Evolutionary conservation across 2,329 filamentous ascomycete genomes (phyloP).

Genomic region (Thelonectria rubi): DNA sequence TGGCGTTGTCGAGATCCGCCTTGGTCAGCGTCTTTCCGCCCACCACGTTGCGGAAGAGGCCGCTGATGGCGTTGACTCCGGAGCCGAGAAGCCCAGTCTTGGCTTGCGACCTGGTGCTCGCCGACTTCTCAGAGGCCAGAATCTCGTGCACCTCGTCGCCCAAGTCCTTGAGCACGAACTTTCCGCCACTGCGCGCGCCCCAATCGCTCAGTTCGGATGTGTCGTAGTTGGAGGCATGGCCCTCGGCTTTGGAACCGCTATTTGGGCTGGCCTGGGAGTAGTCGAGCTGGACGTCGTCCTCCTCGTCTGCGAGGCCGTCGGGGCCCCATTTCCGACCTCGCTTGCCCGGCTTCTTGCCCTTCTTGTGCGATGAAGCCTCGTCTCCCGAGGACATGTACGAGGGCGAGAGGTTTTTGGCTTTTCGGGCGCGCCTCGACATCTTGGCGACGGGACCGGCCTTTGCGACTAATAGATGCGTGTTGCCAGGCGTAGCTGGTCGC

Average conservation of each 20-base stretch:
- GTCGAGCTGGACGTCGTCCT: constrained; percentile 81
- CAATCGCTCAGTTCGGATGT: constrained; percentile 81
- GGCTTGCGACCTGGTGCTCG: constrained; percentile 56
- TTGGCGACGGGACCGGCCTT: constrained; percentile 80
- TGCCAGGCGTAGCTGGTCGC: constrained; percentile 77
- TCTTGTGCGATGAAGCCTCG: constrained; percentile 70
- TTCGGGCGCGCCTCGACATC: constrained; percentile 82
- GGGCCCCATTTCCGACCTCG: constrained; percentile 93
- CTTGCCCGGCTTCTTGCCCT: constrained; percentile 73
- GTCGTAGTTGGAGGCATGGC: constrained; percentile 67
- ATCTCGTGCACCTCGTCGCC: constrained; percentile 95
- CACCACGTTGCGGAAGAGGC: constrained; percentile 92
- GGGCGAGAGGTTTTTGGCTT: constrained; percentile 71
- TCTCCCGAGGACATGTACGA: constrained; percentile 83
- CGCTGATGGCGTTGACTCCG: constrained; percentile 82
- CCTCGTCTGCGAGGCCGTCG: constrained; percentile 86
- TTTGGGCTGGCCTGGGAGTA: constrained; percentile 73
- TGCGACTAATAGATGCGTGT: constrained; percentile 70
- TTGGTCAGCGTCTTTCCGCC: constrained; percentile 93
- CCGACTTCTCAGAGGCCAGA: constrained; percentile 75
- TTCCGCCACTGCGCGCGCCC: constrained; percentile 87
- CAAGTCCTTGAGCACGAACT: constrained; percentile 92
- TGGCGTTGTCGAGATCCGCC: constrained; percentile 87
- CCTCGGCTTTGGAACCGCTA: constrained; percentile 60
- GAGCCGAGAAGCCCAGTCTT: constrained; percentile 77